Percentiles rank a stretch among this genome's conserved stretches.
phyloP scores from a whole-genome alignment of 345 rosid genomes.

The Eucalyptus grandis region DNA sequence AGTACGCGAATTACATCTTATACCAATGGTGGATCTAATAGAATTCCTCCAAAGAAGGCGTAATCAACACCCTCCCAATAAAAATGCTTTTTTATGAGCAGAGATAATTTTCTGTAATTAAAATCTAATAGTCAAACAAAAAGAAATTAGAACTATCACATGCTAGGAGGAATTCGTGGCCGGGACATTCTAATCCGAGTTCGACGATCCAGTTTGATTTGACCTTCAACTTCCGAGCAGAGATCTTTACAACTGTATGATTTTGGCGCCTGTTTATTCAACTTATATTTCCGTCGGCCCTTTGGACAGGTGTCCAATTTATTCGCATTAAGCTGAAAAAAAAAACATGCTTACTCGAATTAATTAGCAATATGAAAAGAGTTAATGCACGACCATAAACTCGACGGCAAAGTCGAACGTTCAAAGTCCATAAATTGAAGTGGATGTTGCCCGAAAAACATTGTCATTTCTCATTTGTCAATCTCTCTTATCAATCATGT shows the following conservation, averaged over 20 bases:
- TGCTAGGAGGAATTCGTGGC: neutral
- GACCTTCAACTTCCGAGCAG: neutral
- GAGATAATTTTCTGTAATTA: neutral
- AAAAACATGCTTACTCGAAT: neutral
- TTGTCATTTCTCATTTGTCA: neutral
- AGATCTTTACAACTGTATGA: neutral
- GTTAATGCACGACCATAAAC: neutral
- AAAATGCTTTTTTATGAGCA: neutral
- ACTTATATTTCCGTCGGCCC: neutral
- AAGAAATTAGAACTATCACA: neutral
- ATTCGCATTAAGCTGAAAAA: neutral
- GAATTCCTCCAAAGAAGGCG: neutral
- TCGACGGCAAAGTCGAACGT: neutral
- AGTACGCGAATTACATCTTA: neutral
- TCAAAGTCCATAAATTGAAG: neutral
- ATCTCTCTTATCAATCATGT: neutral
- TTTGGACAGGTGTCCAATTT: neutral
- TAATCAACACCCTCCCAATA: accelerated
- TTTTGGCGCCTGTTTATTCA: accelerated
- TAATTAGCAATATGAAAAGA: neutral
- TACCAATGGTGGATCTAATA: neutral
- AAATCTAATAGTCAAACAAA: neutral
- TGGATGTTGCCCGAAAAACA: accelerated
- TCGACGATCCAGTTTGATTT: neutral
- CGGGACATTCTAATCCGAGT: neutral